Percentiles rank a stretch among this genome's conserved stretches.
Evolutionary conservation across 2,329 filamentous ascomycete genomes (phyloP).

Genomic region (Whalleya microplaca): DNA sequence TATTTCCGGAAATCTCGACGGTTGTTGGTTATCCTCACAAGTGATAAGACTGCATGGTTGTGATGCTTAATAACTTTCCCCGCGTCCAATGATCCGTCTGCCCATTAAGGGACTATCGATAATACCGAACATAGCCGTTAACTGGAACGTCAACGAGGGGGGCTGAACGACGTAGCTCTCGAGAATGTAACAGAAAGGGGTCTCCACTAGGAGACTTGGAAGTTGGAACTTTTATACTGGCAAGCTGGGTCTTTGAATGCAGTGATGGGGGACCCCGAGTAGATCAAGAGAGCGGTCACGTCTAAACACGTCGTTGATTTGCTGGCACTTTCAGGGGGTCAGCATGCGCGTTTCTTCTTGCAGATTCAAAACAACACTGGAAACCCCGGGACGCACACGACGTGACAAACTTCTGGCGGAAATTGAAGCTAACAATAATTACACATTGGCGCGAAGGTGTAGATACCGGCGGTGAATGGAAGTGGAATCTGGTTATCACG

Average conservation of each 20-base stretch:
- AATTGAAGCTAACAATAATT: conserved; percentile 28
- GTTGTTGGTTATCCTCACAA: no score
- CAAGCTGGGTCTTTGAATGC: neutral
- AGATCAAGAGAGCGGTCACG: conserved; percentile 27
- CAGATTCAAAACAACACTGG: conserved; percentile 34
- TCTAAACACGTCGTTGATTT: conserved; percentile 33
- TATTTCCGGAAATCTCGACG: neutral
- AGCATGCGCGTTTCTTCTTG: conserved; percentile 35
- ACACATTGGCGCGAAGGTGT: conserved; percentile 9
- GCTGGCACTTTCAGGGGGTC: conserved; percentile 27
- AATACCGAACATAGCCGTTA: neutral
- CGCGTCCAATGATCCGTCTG: neutral
- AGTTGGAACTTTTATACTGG: neutral
- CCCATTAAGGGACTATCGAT: neutral
- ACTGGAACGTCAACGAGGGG: neutral
- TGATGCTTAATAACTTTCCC: neutral
- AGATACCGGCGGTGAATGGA: neutral
- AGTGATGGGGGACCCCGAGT: neutral
- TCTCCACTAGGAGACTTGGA: neutral
- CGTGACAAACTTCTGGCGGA: conserved; percentile 28
- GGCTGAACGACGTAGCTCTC: neutral
- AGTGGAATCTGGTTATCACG: neutral
- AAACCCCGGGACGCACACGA: conserved; percentile 28
- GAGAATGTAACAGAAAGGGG: neutral
- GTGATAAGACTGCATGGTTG: neutral